Conservation (phyloP, 208 protist species). For the Porcisia deanei region DNA sequence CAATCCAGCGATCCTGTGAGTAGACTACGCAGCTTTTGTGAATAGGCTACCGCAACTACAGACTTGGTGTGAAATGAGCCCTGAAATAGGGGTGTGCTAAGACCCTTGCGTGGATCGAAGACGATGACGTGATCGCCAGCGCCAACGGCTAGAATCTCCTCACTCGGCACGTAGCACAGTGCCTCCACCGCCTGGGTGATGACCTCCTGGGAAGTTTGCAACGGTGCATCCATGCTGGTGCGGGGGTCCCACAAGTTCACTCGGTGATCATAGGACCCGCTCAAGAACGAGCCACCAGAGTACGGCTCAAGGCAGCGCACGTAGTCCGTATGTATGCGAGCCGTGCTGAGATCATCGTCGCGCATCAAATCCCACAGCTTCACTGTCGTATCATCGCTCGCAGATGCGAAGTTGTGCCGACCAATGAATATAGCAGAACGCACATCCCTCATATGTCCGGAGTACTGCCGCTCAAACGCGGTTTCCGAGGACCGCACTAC, state of each 20-base stretch:
- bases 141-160: constrained; percentile 43
- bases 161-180: constrained; percentile 44
- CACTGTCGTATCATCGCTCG: constrained; percentile 84
- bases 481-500: constrained; percentile 78
- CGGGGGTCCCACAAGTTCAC: constrained; percentile 86
- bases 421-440: constrained; percentile 74
- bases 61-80: constrained; percentile 83
- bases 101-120: constrained; percentile 77
- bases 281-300: constrained; percentile 66
- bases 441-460: constrained; percentile 78
- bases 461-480: constrained; percentile 80
- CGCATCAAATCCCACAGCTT: constrained; percentile 81
- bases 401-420: constrained; percentile 77
- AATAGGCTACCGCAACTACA: constrained; percentile 70
- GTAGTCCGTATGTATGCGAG: constrained; percentile 78
- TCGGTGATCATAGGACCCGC: constrained; percentile 85
- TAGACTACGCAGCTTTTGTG: constrained; percentile 56
- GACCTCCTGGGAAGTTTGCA: constrained; percentile 44
- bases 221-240: constrained; percentile 45
- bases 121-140: constrained; percentile 61
- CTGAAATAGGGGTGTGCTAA: constrained; percentile 42
- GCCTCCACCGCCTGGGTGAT: constrained; percentile 56
- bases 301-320: constrained; percentile 71
- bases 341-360: constrained; percentile 56
- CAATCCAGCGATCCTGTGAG: constrained; percentile 76